Evolutionary conservation across 495 filamentous ascomycete species (phyloP).

Genomic region (Neurospora sp.): DNA sequence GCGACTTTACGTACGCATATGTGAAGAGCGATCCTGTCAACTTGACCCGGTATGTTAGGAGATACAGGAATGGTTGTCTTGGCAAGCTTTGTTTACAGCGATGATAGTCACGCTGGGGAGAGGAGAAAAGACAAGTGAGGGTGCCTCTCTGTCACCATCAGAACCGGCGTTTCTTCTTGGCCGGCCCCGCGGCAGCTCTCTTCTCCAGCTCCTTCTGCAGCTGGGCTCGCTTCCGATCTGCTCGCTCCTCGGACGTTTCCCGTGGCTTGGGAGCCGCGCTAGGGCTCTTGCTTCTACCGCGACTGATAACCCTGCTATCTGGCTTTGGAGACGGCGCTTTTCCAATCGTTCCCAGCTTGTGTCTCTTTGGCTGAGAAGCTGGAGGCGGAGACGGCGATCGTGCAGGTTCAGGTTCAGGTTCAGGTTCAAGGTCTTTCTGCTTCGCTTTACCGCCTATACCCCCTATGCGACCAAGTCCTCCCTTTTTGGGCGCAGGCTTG

Average conservation of each 20-base stretch:
- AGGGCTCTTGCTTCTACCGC: constrained; percentile 10
- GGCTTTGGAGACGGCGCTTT: constrained; percentile 11
- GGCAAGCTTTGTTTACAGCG: not conserved
- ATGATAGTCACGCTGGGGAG: not conserved
- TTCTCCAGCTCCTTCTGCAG: constrained; percentile 54
- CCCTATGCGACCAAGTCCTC: constrained; percentile 33
- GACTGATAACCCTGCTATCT: not conserved
- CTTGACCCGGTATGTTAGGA: too few species aligned
- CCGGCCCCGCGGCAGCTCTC: constrained; percentile 50
- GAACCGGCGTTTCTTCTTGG: constrained; percentile 61
- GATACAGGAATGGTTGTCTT: not conserved
- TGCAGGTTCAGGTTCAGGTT: not conserved
- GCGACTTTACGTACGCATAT: not conserved
- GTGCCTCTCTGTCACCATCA: constrained; percentile 8
- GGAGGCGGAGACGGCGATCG: constrained; percentile 11
- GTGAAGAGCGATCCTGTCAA: not conserved
- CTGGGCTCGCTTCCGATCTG: constrained; percentile 52
- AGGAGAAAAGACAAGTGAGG: not conserved
- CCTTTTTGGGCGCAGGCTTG: constrained; percentile 13
- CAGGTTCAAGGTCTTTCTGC: constrained; percentile 1
- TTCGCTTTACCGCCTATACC: constrained; percentile 16
- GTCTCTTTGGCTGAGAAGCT: constrained; percentile 7
- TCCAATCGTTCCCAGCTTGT: constrained; percentile 29
- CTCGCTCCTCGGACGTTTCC: constrained; percentile 44
- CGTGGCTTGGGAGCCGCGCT: constrained; percentile 4